Percentiles rank a stretch among this genome's conserved stretches.
Evolutionary conservation across 2,329 filamentous ascomycete genomes (phyloP).

Genomic region (Nemania sp.): DNA sequence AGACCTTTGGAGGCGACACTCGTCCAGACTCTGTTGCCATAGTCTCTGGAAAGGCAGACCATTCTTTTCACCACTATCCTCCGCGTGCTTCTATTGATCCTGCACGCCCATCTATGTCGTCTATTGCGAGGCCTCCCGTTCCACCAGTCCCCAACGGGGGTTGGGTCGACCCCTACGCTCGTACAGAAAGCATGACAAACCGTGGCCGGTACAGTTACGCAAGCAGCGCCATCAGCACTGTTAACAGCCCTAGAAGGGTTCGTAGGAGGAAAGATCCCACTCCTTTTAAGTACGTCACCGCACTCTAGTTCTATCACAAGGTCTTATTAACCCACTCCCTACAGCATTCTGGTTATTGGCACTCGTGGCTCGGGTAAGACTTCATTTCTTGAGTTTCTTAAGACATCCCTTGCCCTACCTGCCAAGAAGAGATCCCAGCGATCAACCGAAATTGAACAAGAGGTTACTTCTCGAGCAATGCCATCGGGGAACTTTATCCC

Average conservation of each 20-base stretch:
- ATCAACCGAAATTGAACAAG: constrained; percentile 62
- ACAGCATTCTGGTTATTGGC: constrained; percentile 89
- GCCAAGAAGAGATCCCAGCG: constrained; percentile 76
- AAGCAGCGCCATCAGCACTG: constrained; percentile 87
- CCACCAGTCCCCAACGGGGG: constrained; percentile 72
- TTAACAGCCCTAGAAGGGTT: constrained; percentile 92
- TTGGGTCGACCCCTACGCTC: constrained; percentile 80
- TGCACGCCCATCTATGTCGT: constrained; percentile 56
- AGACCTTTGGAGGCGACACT: constrained; percentile 53
- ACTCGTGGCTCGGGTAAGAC: constrained; percentile 92
- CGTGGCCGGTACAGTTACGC: constrained; percentile 97
- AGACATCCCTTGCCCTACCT: constrained; percentile 85
- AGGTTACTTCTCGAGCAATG: constrained; percentile 65
- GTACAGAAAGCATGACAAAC: constrained; percentile 95
- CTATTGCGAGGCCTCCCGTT: constrained; percentile 67
- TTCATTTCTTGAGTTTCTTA: constrained; percentile 95
- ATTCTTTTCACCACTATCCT: constrained; percentile 51
- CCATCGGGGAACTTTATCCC: constrained; percentile 81
- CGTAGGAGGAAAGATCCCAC: constrained; percentile 97
- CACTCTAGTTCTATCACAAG: background rate
- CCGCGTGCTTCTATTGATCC: constrained; percentile 67
- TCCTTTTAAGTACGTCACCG: constrained; percentile 88
- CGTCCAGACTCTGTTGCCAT: constrained; percentile 52
- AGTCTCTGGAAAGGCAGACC: constrained; percentile 50
- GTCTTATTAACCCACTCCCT: constrained; percentile 37